Conservation (phyloP, 2,329 filamentous ascomycete genomes). For the Trichoderma cornu-damae region DNA sequence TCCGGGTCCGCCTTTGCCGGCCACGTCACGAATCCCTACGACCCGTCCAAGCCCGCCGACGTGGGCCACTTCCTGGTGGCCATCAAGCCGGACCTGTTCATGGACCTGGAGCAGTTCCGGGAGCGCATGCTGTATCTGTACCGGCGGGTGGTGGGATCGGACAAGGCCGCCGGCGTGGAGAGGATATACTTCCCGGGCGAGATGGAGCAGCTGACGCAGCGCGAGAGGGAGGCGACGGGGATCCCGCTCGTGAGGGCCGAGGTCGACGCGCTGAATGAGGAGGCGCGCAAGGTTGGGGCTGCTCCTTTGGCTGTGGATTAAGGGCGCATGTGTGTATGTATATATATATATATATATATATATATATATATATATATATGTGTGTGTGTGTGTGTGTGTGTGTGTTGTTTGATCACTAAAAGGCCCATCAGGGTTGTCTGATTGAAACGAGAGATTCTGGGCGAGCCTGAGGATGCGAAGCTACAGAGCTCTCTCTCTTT, state of each 20-base stretch:
- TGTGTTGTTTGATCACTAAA: too few species aligned
- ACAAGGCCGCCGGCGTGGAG: conserved; percentile 52
- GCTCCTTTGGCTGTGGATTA: conserved; percentile 18
- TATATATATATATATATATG: too few species aligned
- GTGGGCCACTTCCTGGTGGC: conserved; percentile 71
- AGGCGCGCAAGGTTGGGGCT: conserved; percentile 44
- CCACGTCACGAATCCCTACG: conserved; percentile 71
- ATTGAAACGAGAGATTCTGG: too few species aligned
- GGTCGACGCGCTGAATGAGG: conserved; percentile 50
- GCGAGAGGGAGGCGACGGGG: conserved; percentile 47
- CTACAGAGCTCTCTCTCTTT: too few species aligned
- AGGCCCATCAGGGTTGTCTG: too few species aligned
- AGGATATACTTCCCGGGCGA: conserved; percentile 59
- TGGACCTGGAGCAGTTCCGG: conserved; percentile 64
- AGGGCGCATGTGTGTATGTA: background rate
- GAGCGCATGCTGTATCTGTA: conserved; percentile 55
- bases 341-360: too few species aligned
- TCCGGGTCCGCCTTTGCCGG: conserved; percentile 76
- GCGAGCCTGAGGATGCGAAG: too few species aligned
- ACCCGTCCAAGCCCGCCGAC: conserved; percentile 61
- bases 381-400: too few species aligned
- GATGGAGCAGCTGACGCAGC: conserved; percentile 52
- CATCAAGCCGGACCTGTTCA: conserved; percentile 70
- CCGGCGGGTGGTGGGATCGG: conserved; percentile 47
- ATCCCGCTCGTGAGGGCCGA: conserved; percentile 56